Conservation (phyloP, 805 yeast genomes). For the Teunomyces funiuensis region DNA sequence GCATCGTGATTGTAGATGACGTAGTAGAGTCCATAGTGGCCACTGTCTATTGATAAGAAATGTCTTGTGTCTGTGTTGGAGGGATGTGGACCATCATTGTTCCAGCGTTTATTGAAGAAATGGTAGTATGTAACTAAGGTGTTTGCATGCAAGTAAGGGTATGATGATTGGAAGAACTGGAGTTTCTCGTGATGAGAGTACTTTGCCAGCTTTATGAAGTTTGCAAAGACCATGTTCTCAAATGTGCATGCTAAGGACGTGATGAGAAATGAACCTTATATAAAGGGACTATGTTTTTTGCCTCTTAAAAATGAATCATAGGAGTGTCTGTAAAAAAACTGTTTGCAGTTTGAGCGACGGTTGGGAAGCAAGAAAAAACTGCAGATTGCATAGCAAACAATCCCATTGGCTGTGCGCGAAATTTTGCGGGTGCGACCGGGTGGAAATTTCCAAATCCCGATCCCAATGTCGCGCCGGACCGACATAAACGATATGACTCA, state of each 20-base stretch:
- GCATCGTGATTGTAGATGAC: slow-evolving; percentile 39
- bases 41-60: slow-evolving; percentile 30
- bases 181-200: slow-evolving; percentile 17
- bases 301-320: slow-evolving; percentile 1
- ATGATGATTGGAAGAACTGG: slow-evolving; percentile 26
- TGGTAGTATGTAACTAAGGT: slow-evolving; percentile 9
- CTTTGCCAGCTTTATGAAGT: slow-evolving; percentile 16
- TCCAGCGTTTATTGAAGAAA: slow-evolving; percentile 17
- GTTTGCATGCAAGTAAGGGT: slow-evolving; percentile 19
- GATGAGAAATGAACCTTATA: neutral
- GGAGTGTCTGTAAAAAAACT: slow-evolving; percentile 2
- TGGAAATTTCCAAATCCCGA: neutral
- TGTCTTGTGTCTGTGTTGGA: slow-evolving; percentile 15
- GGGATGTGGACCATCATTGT: slow-evolving; percentile 25
- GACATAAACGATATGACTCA: neutral
- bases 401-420: slow-evolving; percentile 2
- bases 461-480: neutral
- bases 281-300: neutral
- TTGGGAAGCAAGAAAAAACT: neutral
- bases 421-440: neutral
- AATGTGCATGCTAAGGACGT: slow-evolving; percentile 1
- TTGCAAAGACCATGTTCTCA: slow-evolving; percentile 12
- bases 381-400: neutral
- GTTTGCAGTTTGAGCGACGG: neutral
- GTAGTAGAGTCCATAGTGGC: slow-evolving; percentile 46